Base-by-base conservation (phyloP, 2,329 filamentous ascomycete species). In the Dactylellina sp. region DNA sequence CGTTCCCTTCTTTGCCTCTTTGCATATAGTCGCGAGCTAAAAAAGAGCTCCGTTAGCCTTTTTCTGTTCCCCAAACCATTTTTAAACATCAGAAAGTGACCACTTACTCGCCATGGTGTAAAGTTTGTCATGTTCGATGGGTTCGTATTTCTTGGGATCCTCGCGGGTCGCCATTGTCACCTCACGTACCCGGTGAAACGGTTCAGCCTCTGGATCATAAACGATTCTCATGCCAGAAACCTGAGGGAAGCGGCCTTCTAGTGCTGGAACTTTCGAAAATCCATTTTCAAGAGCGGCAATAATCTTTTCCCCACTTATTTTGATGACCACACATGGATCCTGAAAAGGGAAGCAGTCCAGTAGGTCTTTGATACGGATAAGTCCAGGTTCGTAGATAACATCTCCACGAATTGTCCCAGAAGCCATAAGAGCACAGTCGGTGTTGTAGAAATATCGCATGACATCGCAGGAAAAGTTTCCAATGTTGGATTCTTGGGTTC, bases 391-490 rank as follows among this genome's bases (percentile, higher is more conserved):
- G 78, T 96, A 97, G 32, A 97, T 89, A 80, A 95, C 91, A 79
- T 97, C 93, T 0, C 92, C 93, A 12, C 93, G 87, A 60, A 96
- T 92, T 0, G 93, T 96, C 0, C 93, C 93, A 0, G 90, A 86
- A 0, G 91, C 92, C 89, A 96, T 95, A 75, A 96, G 84, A 28
- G 88, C 87, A 79, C 92, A 96, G 77, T 97, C 93, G 0, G 91
- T 89, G 3, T 85, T 82, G 80, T 97, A 92, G 79, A 96, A 90
- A 75, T 88, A 88, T 6, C 92, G 87, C 92, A 97, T 96, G 22
- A 97, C 85, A 79, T 97, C 93, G 81, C 91, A 95, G 1, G 96
- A 90, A 80, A 96, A 96, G 81, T 97, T 97, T 0, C 91, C 92
- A 12, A 96, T 83, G 79, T 97, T 97, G 62, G 90, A 92, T 81